A percentile compares a stretch with the other conserved stretches of the same genome.
Conservation (phyloP, 495 filamentous ascomycete species). For the Penicillium antarcticum region DNA sequence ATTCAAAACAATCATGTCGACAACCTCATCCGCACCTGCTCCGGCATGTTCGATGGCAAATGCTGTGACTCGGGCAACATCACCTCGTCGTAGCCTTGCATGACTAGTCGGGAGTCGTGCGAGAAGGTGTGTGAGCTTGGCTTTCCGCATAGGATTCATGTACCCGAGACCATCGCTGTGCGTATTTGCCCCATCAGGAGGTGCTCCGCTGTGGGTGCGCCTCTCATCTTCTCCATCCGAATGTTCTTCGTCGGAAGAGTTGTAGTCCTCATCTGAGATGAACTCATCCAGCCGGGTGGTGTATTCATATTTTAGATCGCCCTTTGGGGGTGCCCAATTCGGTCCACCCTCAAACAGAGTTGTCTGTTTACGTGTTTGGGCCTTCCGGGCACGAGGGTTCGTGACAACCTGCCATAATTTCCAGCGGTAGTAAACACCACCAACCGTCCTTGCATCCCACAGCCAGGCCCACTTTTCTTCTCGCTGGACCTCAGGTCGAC, state of each 20-base stretch:
- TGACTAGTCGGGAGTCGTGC: conserved; percentile 76
- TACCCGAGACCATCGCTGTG: conserved; percentile 61
- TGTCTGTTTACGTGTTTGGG: conserved; percentile 22
- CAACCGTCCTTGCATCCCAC: conserved; percentile 79
- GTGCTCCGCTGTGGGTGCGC: conserved; percentile 51
- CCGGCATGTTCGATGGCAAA: conserved; percentile 90
- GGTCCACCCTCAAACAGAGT: conserved; percentile 67
- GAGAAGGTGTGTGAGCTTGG: conserved; percentile 76
- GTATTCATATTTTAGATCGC: conserved; percentile 68
- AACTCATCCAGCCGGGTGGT: conserved; percentile 70
- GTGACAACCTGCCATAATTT: conserved; percentile 82
- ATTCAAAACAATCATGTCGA: conserved; percentile 81
- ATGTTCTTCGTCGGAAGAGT: conserved; percentile 84
- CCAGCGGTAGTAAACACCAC: conserved; percentile 87
- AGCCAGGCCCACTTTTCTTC: conserved; percentile 94
- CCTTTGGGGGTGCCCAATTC: conserved; percentile 68
- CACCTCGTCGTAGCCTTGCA: conserved; percentile 73
- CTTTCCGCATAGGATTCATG: conserved; percentile 80
- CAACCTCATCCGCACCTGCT: conserved; percentile 78
- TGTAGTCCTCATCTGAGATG: conserved; percentile 77
- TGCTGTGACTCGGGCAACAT: conserved; percentile 79
- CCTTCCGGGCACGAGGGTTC: conserved; percentile 29
- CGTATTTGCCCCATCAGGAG: conserved; percentile 39
- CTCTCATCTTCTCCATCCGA: conserved; percentile 69
- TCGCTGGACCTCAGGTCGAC: conserved; percentile 67